A percentile compares a stretch with the other conserved stretches of the same genome.
These are phyloP conservation scores for Tetradesmus obliquus DNA, from an alignment of 139 green algal genomes.

Conservation along the genomic window DNA sequence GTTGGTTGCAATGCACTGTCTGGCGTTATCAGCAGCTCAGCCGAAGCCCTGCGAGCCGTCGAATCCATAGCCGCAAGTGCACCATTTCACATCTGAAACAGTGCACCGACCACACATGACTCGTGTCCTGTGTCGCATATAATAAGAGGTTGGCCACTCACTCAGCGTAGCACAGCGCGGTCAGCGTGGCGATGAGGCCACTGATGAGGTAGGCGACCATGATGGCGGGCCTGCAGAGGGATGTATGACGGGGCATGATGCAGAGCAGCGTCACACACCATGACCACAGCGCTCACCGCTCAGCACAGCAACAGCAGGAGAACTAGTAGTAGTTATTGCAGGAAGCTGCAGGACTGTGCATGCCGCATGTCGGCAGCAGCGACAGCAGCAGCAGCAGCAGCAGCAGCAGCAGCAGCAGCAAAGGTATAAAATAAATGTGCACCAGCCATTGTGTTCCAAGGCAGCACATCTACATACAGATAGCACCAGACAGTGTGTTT, in stretches of 20 bases:
- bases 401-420: slow-evolving; percentile 20
- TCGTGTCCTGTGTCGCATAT: too few species aligned
- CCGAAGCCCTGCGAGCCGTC: too few species aligned
- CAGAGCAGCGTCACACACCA: not conserved
- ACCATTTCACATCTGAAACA: too few species aligned
- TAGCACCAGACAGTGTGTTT: not conserved
- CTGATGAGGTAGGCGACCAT: slow-evolving; percentile 24
- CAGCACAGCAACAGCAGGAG: too few species aligned
- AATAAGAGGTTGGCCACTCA: not conserved
- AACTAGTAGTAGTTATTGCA: too few species aligned
- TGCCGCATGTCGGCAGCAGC: not conserved
- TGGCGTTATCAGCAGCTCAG: too few species aligned
- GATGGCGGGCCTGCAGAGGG: slow-evolving; percentile 1
- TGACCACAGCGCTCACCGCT: too few species aligned
- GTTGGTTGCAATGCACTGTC: too few species aligned
- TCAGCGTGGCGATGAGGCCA: not conserved
- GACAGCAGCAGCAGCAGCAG: not conserved
- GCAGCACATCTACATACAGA: too few species aligned
- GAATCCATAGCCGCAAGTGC: too few species aligned
- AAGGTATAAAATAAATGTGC: too few species aligned
- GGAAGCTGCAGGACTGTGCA: not conserved
- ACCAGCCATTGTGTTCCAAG: too few species aligned
- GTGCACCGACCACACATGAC: not conserved
- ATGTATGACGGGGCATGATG: not conserved
- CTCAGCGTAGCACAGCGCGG: not conserved